phyloP scores from a whole-genome alignment of 1,284 basidiomycete genomes.

The Porodaedalea pini region DNA sequence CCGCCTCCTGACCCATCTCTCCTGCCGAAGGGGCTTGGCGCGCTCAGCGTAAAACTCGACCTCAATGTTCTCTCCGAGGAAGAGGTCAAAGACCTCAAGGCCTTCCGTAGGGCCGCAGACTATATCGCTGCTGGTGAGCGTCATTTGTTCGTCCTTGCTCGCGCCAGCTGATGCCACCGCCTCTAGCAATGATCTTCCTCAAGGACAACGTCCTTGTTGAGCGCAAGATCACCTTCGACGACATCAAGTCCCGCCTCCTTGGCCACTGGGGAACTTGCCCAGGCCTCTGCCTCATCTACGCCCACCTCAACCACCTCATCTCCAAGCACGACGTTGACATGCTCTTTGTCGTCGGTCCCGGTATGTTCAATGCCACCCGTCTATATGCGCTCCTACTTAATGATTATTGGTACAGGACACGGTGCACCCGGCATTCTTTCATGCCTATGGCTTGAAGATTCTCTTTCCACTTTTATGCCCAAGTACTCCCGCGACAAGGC shows the following conservation, averaged over 20 bases:
- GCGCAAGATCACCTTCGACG: slow-evolving; percentile 51
- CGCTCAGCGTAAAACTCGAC: slow-evolving; percentile 42
- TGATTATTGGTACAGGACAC: slow-evolving; percentile 45
- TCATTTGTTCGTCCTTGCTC: background rate
- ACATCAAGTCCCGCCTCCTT: slow-evolving; percentile 78
- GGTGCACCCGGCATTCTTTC: slow-evolving; percentile 81
- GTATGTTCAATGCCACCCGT: slow-evolving; percentile 29
- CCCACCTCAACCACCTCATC: slow-evolving; percentile 77
- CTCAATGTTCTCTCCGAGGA: slow-evolving; percentile 42
- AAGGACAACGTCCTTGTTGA: slow-evolving; percentile 70
- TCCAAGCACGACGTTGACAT: slow-evolving; percentile 54
- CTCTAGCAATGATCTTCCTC: slow-evolving; percentile 75
- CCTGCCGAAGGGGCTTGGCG: slow-evolving; percentile 49
- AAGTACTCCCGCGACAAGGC: slow-evolving; percentile 60
- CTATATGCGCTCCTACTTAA: slow-evolving; percentile 11
- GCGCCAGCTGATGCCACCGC: background rate
- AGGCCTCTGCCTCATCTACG: slow-evolving; percentile 75
- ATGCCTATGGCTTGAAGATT: slow-evolving; percentile 79
- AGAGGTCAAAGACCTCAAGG: slow-evolving; percentile 48
- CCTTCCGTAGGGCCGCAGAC: slow-evolving; percentile 58
- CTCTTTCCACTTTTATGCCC: slow-evolving; percentile 70
- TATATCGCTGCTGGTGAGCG: slow-evolving; percentile 60
- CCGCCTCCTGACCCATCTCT: slow-evolving; percentile 60
- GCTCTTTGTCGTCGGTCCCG: slow-evolving; percentile 73
- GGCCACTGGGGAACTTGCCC: slow-evolving; percentile 79